phyloP scores from a whole-genome alignment of 2,329 filamentous ascomycete genomes.

The Fusarium pseudoanthophilum region DNA sequence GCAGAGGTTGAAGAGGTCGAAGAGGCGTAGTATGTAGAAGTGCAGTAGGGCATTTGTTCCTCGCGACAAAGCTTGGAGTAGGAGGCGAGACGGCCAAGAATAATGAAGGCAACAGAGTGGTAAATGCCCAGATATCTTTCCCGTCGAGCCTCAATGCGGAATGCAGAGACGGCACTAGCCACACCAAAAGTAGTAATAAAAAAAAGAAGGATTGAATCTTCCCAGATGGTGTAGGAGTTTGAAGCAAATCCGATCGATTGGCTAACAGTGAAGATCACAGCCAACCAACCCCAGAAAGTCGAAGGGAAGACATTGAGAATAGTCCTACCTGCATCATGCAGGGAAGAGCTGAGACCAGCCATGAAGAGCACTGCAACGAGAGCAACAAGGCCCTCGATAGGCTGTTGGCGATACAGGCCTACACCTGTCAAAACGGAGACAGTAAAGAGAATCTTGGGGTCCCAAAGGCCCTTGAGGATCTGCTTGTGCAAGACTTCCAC shows the following conservation, averaged over 20 bases:
- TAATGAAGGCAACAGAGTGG: slow-evolving; percentile 84
- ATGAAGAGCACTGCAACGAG: slow-evolving; percentile 51
- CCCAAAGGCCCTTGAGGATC: slow-evolving; percentile 52
- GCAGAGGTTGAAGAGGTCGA: slow-evolving; percentile 92
- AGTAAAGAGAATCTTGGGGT: slow-evolving; percentile 49
- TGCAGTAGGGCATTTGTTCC: slow-evolving; percentile 98
- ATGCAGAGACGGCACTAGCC: slow-evolving; percentile 76
- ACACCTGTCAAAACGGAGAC: slow-evolving; percentile 45
- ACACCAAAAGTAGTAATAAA: slow-evolving; percentile 90
- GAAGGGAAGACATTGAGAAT: slow-evolving; percentile 70
- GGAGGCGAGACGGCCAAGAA: slow-evolving; percentile 82
- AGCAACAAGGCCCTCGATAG: slow-evolving; percentile 52
- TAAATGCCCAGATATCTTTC: slow-evolving; percentile 83
- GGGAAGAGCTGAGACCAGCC: slow-evolving; percentile 56
- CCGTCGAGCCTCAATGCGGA: slow-evolving; percentile 73
- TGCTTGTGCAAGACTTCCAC: slow-evolving; percentile 51
- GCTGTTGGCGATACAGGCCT: slow-evolving; percentile 48
- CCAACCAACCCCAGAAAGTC: slow-evolving; percentile 90
- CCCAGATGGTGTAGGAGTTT: slow-evolving; percentile 99
- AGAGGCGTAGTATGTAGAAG: slow-evolving; percentile 94
- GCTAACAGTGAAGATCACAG: slow-evolving; percentile 81
- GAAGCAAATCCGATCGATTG: slow-evolving; percentile 95
- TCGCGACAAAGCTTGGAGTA: slow-evolving; percentile 94
- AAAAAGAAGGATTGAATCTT: slow-evolving; percentile 93
- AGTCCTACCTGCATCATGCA: slow-evolving; percentile 57